phyloP scores from a whole-genome alignment of 805 yeast species.

The Suhomyces kilbournensis region DNA sequence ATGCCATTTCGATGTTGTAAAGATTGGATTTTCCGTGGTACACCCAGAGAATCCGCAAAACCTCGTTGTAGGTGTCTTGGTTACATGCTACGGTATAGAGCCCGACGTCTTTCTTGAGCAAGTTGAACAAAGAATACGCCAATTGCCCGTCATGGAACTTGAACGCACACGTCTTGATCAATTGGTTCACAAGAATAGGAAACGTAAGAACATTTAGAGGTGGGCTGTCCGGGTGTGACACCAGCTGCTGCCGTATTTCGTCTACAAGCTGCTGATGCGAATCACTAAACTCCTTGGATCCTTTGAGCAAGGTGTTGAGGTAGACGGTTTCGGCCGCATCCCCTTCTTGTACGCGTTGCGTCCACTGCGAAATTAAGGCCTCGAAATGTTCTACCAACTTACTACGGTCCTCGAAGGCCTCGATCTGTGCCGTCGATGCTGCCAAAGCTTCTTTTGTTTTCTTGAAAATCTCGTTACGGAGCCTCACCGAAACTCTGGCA shows the following conservation, averaged over 20 bases:
- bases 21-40: constrained; percentile 36
- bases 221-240: constrained; percentile 21
- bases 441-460: constrained; percentile 15
- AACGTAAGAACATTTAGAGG: constrained; percentile 30
- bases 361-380: constrained; percentile 13
- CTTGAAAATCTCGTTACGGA: constrained; percentile 15
- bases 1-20: constrained; percentile 31
- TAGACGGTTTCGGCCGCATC: constrained; percentile 10
- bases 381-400: constrained; percentile 18
- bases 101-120: constrained; percentile 29
- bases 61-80: constrained; percentile 41
- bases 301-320: constrained; percentile 13
- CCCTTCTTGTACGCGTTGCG: constrained; percentile 4
- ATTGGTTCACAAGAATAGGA: constrained; percentile 34
- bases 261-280: constrained; percentile 20
- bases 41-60: constrained; percentile 35
- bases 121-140: constrained; percentile 35
- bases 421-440: constrained; percentile 22
- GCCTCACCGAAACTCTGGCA: constrained; percentile 8
- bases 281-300: constrained; percentile 10
- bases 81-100: constrained; percentile 35
- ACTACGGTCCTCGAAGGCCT: constrained; percentile 8
- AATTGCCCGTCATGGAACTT: constrained; percentile 34
- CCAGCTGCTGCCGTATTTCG: constrained; percentile 12
- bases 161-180: constrained; percentile 21